Conservation (phyloP, 2,329 filamentous ascomycete species). For the Xylariaceae sp. region DNA sequence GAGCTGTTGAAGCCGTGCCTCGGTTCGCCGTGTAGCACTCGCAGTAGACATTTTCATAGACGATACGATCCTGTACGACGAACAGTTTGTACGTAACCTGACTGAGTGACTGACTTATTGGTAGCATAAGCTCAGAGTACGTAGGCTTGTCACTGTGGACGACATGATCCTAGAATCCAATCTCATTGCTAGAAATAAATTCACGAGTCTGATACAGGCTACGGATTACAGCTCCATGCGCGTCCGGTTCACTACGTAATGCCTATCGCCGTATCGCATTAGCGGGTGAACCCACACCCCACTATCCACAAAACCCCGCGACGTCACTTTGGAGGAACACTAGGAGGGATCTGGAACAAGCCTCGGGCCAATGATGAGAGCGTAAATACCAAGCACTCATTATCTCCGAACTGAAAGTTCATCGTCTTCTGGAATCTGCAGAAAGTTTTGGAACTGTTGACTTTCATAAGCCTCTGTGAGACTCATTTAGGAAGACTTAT, state of each 20-base stretch:
- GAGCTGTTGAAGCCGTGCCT: not conserved
- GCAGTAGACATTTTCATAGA: not conserved
- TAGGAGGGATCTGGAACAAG: not conserved
- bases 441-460: too few species aligned
- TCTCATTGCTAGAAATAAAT: not conserved
- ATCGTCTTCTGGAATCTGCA: not conserved
- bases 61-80: not conserved
- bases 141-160: too few species aligned
- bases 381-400: not conserved
- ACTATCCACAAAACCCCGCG: slow-evolving; percentile 24
- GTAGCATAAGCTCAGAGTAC: too few species aligned
- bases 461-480: too few species aligned
- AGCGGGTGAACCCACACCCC: slow-evolving; percentile 18
- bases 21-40: not conserved
- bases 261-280: not conserved
- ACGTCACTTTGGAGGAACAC: slow-evolving; percentile 22
- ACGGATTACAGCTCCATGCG: too few species aligned
- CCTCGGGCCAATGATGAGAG: not conserved
- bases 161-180: not conserved
- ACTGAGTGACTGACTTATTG: too few species aligned
- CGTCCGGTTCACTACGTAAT: not conserved
- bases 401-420: not conserved
- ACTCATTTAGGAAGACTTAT: not conserved
- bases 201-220: not conserved
- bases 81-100: not conserved